Base-by-base conservation (phyloP, 768 basidiomycete genomes). In the Artomyces pyxidatus region DNA sequence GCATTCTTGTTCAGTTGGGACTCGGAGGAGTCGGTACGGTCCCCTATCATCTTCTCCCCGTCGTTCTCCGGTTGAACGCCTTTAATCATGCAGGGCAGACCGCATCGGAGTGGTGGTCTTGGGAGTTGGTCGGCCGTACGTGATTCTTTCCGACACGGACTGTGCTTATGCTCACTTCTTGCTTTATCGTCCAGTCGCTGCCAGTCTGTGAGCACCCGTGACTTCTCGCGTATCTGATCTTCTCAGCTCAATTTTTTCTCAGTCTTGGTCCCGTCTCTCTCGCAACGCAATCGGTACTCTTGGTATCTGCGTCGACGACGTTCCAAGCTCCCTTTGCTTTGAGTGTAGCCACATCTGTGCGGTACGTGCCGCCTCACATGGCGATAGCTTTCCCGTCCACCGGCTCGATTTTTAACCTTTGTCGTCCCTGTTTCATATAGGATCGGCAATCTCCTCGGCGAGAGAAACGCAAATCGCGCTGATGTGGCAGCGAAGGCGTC, bases 61-160 rank as follows among this genome's bases (percentile, higher is more conserved):
- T n/a, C n/a, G n/a, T n/a, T n/a, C n/a, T n/a, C n/a, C n/a, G n/a
- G n/a, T n/a, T n/a, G n/a, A n/a, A n/a, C 43, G 11, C 17, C 12
- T 16, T 10, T 42, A 11, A 35, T 4, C 17, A 11, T 25, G 37
- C 52, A 74, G 81, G 81, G 0, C 90, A 92, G 63, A 84, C 80
- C 3, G 89, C 88, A 1, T 82, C 80, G 3, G 95, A 96, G 65
- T 98, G 94, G 95, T 97, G 94, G 92, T 84, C 86, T 32, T 95
- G 95, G 95, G 93, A 96, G 66, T 74, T 91, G 6, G 66, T 87
- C 27, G 83, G 82, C 21, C 65, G 65, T 75, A 45, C 60, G 71
- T 70, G 35, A 17, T 25, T 42, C 2, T 14, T 23, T 26, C 47
- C 7, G 14, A 11, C 19, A 9, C 10, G 21, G 17, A 23, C 10